A percentile compares a stretch with the other conserved stretches of the same genome.
Evolutionary conservation across 306 rosid genomes (phyloP).

Genomic region (Casuarina cunninghamiana): DNA sequence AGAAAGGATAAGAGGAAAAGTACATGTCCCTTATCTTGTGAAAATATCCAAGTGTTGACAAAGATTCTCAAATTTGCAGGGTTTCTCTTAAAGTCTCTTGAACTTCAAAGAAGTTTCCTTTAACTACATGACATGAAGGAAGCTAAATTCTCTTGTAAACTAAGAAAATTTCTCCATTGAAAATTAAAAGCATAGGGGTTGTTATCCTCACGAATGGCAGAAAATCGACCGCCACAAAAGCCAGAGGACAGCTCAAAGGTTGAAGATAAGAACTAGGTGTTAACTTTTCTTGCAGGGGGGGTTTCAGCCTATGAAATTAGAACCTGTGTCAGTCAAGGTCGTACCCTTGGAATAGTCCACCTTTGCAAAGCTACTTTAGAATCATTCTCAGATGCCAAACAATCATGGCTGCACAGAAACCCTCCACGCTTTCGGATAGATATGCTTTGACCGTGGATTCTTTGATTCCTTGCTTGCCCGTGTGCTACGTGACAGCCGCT

Average conservation of each 20-base stretch:
- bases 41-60: too few relatives aligned
- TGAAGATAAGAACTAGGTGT: conserved; percentile 12
- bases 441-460: conserved; percentile 19
- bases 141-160: too few relatives aligned
- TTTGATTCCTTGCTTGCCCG: conserved; percentile 29
- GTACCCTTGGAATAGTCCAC: too few relatives aligned
- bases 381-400: conserved; percentile 26
- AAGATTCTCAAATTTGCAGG: too few relatives aligned
- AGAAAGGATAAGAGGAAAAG: too few relatives aligned
- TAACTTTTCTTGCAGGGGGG: background rate
- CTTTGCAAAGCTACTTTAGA: background rate
- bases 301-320: background rate
- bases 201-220: background rate
- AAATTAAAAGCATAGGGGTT: background rate
- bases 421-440: conserved; percentile 6
- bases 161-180: background rate
- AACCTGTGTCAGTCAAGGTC: too few relatives aligned
- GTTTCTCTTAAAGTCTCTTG: too few relatives aligned
- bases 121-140: too few relatives aligned
- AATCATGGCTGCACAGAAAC: background rate
- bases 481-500: conserved; percentile 19
- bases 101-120: too few relatives aligned
- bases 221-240: too few relatives aligned
- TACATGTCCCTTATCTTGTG: too few relatives aligned
- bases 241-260: background rate